Conservation (phyloP, 2,329 filamentous ascomycete species). For the Ceratocystis smalleyi region DNA sequence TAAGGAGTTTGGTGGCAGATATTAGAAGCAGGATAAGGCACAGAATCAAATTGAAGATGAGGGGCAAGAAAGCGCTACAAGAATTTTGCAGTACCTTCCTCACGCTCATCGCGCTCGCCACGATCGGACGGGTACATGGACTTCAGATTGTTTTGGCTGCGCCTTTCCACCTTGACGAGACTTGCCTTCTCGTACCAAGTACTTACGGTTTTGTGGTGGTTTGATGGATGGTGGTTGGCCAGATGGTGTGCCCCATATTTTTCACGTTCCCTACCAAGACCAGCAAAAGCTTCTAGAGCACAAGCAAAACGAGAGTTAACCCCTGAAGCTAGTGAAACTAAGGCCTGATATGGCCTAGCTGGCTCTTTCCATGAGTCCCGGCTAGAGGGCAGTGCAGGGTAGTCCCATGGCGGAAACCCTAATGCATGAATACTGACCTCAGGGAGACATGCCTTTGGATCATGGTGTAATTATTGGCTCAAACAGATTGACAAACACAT, state of each 20-base stretch:
- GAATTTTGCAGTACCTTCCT: neutral
- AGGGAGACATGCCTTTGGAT: too few relatives aligned
- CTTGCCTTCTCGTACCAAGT: neutral
- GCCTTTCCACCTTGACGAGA: neutral
- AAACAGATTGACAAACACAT: too few relatives aligned
- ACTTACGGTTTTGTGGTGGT: neutral
- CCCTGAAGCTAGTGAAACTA: constrained; percentile 4
- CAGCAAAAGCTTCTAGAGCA: constrained; percentile 3
- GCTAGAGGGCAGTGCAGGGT: neutral
- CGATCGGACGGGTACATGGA: neutral
- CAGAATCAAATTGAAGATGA: neutral
- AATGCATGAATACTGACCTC: neutral
- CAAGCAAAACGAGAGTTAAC: neutral
- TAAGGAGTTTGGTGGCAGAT: neutral
- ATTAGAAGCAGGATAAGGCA: neutral
- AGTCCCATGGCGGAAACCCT: neutral
- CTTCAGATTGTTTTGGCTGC: neutral
- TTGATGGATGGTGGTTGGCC: neutral
- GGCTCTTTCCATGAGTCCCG: neutral
- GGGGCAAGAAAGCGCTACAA: neutral
- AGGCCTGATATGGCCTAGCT: neutral
- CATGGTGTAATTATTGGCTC: too few relatives aligned
- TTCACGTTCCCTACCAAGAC: neutral
- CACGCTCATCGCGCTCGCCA: neutral
- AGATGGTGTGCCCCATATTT: neutral